Conservation (phyloP, 768 basidiomycete genomes). For the Tylopilus vinaceipallidus region DNA sequence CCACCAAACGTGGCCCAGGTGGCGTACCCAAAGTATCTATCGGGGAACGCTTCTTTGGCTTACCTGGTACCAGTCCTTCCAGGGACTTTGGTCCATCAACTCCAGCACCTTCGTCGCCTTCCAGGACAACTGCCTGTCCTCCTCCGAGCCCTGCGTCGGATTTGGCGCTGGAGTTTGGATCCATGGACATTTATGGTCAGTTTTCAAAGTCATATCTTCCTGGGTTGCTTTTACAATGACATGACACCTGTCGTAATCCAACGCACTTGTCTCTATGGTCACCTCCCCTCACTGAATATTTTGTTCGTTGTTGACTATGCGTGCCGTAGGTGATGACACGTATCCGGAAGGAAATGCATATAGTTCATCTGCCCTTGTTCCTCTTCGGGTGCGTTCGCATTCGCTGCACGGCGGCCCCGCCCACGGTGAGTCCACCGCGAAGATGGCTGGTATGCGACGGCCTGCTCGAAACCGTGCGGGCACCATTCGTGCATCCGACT, state of each 20-base stretch:
- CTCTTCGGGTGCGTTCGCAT: conserved; percentile 16
- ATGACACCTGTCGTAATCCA: neutral
- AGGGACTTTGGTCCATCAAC: neutral
- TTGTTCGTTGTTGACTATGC: conserved; percentile 8
- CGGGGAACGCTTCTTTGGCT: neutral
- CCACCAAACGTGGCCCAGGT: neutral
- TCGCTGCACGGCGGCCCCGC: conserved; percentile 20
- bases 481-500: conserved; percentile 53
- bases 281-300: neutral
- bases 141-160: conserved; percentile 20
- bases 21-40: conserved; percentile 4
- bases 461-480: conserved; percentile 41
- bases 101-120: too few relatives aligned
- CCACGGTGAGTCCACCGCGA: conserved; percentile 3
- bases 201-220: conserved; percentile 4
- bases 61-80: conserved; percentile 19
- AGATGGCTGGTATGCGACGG: conserved; percentile 8
- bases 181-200: conserved; percentile 29
- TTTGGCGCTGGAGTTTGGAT: conserved; percentile 21
- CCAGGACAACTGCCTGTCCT: neutral
- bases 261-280: neutral
- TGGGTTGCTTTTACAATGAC: neutral
- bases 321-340: conserved; percentile 11
- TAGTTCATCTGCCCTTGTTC: neutral
- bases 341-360: conserved; percentile 10